phyloP scores from a whole-genome alignment of 306 rosid genomes.

The Cicer bijugum region DNA sequence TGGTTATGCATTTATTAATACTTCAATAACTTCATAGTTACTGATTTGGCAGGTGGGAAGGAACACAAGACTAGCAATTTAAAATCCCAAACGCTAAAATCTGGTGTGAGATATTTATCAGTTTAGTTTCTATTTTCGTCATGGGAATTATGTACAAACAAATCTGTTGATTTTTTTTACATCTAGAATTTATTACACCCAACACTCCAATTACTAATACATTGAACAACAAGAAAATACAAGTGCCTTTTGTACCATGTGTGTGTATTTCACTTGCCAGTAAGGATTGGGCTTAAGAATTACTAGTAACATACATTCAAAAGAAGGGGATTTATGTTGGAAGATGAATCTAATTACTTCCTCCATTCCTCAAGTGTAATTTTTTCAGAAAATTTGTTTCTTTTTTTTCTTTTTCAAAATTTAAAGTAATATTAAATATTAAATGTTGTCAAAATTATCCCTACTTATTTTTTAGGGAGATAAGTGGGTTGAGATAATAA shows the following conservation, averaged over 20 bases:
- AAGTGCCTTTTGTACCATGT: slow-evolving; percentile 40
- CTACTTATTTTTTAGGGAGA: no score
- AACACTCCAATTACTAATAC: slow-evolving; percentile 39
- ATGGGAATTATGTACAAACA: slow-evolving; percentile 42
- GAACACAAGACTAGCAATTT: slow-evolving; percentile 46
- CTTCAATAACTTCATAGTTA: slow-evolving; percentile 44
- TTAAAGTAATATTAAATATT: no score
- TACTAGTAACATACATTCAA: slow-evolving; percentile 5
- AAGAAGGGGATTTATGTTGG: slow-evolving; percentile 34
- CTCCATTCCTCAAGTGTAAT: no score
- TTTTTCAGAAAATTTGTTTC: no score
- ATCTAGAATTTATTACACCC: slow-evolving; percentile 38
- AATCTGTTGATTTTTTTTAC: slow-evolving; percentile 43
- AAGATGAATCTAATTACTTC: slow-evolving; percentile 13
- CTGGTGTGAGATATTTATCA: slow-evolving; percentile 48
- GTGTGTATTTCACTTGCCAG: slow-evolving; percentile 29
- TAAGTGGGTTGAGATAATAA: no score
- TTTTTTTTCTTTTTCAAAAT: no score
- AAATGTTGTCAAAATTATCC: no score
- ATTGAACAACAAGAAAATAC: slow-evolving; percentile 47
- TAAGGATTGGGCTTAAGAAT: slow-evolving; percentile 23
- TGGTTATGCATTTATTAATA: slow-evolving; percentile 8
- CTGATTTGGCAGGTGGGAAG: slow-evolving; percentile 58
- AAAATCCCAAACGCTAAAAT: slow-evolving; percentile 44
- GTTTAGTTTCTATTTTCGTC: slow-evolving; percentile 41